Base-by-base conservation (phyloP, 306 rosid genomes). In the Astragalus membranaceus region DNA sequence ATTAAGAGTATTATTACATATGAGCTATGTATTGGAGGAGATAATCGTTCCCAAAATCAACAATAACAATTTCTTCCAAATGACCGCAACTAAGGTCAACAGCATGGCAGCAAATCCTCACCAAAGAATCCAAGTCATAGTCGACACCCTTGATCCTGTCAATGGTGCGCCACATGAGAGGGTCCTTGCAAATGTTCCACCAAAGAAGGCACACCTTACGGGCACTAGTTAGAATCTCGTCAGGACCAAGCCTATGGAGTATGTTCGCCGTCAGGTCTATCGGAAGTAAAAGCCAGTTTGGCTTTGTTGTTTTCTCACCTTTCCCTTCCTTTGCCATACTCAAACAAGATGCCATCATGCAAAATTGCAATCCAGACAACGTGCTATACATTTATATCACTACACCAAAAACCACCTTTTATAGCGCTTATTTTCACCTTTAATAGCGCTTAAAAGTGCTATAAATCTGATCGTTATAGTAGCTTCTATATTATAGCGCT, bases 151-250 rank as follows among this genome's bases (percentile, higher is more conserved):
- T 3, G 6, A 6, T 9, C 78, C 82, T 79, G 60, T 79, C 78
- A 59, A 85, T 26, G 16, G 56, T 3, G 30, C 84, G 86, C 90
- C 86, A 83, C 77, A 76, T 30, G 4, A 48, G 37, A 36, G 90
- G 90, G 15, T 83, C 84, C 39, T 69, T 74, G 78, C 79, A 78
- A 67, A 83, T 65, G 8, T 61, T 56, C 47, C 75, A 69, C 86
- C 88, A 86, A 47, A 23, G 29, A 32, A 58, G 14, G 74, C 90
- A 86, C 58, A 83, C 90, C 11, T 0, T 13, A 57, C 72, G 86
- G 16, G 73, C 84, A 23, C 23, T 73, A 0, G 0, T 57, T 1
- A 57, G 10, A 57, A 57, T 57, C n/a, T 32, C 63, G 3, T 12
- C 5, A 2, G 42, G 1, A n/a, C 11, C 63, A 0, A 57, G 20